phyloP scores from a whole-genome alignment of 495 filamentous ascomycete genomes.

The Chaetomium cochliodes region DNA sequence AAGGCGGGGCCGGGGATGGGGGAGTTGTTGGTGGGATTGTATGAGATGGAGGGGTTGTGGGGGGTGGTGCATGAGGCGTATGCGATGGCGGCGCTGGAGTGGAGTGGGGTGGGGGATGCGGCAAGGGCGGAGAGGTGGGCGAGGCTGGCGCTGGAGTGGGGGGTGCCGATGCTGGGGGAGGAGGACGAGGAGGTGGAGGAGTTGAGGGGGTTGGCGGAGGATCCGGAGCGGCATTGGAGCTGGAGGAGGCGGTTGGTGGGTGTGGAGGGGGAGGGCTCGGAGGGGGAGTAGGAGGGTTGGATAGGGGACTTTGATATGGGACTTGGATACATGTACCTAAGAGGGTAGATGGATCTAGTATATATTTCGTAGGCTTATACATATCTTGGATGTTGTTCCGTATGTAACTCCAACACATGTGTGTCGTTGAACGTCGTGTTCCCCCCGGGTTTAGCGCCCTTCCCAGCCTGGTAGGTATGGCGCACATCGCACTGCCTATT shows the following conservation, averaged over 20 bases:
- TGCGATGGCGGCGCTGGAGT: slow-evolving; percentile 41
- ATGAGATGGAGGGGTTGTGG: slow-evolving; percentile 41
- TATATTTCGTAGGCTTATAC: neutral
- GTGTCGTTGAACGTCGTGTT: too few relatives aligned
- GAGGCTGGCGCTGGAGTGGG: slow-evolving; percentile 35
- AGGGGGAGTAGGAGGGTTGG: neutral
- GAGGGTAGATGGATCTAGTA: too few relatives aligned
- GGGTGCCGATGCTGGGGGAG: slow-evolving; percentile 38
- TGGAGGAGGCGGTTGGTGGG: slow-evolving; percentile 32
- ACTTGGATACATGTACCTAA: too few relatives aligned
- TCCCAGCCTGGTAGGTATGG: neutral
- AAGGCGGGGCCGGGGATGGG: neutral
- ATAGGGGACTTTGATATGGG: too few relatives aligned
- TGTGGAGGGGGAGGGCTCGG: slow-evolving; percentile 10
- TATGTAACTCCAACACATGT: too few relatives aligned
- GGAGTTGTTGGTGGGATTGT: slow-evolving; percentile 26
- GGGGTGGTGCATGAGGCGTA: slow-evolving; percentile 41
- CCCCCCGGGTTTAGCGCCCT: too few relatives aligned
- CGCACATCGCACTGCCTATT: neutral
- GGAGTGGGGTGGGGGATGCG: slow-evolving; percentile 39
- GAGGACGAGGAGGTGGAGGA: slow-evolving; percentile 33
- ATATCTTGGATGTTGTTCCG: neutral
- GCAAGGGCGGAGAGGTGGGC: slow-evolving; percentile 43
- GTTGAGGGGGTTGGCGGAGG: slow-evolving; percentile 34
- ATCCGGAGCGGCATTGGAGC: slow-evolving; percentile 40